A percentile compares a stretch with the other conserved stretches of the same genome.
phyloP scores from a whole-genome alignment of 179 eudicot species.

The Carnegiea gigantea region DNA sequence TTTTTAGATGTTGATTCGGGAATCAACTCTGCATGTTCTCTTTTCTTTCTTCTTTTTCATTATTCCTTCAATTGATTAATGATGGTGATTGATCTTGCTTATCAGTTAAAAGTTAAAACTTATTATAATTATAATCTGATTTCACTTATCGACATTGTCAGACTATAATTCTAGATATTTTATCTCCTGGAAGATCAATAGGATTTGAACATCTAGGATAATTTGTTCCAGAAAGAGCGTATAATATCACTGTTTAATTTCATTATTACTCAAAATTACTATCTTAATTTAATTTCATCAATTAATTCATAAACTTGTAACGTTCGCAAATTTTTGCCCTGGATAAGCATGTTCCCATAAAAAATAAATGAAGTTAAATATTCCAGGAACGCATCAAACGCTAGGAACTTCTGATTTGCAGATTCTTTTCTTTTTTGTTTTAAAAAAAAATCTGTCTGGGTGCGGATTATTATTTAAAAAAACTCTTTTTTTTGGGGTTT shows the following conservation, averaged over 20 bases:
- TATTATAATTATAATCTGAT: neutral
- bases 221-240: neutral
- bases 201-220: neutral
- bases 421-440: neutral
- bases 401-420: neutral
- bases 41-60: neutral
- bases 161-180: neutral
- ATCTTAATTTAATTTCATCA: neutral
- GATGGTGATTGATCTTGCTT: slow-evolving; percentile 1
- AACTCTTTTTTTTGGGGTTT: too few relatives aligned
- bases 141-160: neutral
- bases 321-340: neutral
- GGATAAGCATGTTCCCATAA: neutral
- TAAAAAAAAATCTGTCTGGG: neutral
- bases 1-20: neutral
- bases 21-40: neutral
- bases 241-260: neutral
- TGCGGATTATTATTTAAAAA: too few relatives aligned
- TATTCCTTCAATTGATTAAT: neutral
- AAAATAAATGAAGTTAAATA: neutral
- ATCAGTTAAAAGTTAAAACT: neutral
- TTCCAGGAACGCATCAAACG: neutral
- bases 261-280: neutral
- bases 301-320: neutral
- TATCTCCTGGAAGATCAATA: neutral